Conservation (phyloP, 345 rosid genomes). For the Sapria himalayana region DNA sequence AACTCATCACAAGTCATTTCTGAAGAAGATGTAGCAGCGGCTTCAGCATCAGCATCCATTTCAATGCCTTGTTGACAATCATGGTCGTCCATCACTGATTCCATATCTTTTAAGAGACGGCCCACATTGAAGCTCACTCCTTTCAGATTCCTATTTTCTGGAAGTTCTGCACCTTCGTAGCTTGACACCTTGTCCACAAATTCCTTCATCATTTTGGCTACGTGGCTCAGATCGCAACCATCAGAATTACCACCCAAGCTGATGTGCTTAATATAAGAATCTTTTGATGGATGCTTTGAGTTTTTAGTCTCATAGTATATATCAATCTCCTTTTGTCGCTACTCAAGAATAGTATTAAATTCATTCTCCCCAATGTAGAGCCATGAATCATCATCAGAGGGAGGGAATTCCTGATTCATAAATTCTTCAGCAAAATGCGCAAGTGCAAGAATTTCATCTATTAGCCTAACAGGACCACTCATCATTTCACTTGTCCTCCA, state of each 20-base stretch:
- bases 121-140: conserved; percentile 57
- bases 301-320: conserved; percentile 28
- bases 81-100: conserved; percentile 33
- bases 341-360: conserved; percentile 50
- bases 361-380: conserved; percentile 67
- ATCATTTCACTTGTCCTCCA: conserved; percentile 43
- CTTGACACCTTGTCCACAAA: conserved; percentile 62
- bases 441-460: conserved; percentile 68
- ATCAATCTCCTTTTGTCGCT: conserved; percentile 74
- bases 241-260: conserved; percentile 24
- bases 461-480: conserved; percentile 59
- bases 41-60: conserved; percentile 26
- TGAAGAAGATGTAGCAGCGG: conserved; percentile 36
- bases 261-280: conserved; percentile 21
- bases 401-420: conserved; percentile 31
- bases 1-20: conserved; percentile 74
- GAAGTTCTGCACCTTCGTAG: conserved; percentile 76
- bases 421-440: conserved; percentile 42
- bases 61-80: conserved; percentile 12
- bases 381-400: conserved; percentile 81
- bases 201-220: conserved; percentile 56
- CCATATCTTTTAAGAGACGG: conserved; percentile 48
- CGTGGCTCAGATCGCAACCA: conserved; percentile 39
- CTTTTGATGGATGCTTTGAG: conserved; percentile 29
- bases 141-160: conserved; percentile 30